Evolutionary conservation across 2,329 filamentous ascomycete genomes (phyloP).

Genomic region (Cryoendolithus antarcticus): DNA sequence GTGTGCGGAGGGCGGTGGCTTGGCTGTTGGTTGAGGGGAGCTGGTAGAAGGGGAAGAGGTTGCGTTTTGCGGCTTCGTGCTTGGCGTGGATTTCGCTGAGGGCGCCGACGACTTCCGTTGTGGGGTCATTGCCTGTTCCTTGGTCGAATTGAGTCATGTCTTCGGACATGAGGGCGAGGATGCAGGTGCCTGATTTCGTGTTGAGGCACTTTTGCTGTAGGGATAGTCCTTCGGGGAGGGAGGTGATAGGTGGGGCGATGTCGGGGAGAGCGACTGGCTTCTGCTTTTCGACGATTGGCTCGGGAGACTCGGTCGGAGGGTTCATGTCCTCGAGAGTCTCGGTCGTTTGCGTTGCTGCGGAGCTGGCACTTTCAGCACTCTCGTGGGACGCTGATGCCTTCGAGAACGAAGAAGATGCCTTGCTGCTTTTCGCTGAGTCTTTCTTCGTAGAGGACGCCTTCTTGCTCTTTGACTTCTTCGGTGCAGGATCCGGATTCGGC

Average conservation of each 20-base stretch:
- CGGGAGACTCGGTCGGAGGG: conserved; percentile 42
- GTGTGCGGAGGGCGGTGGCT: conserved; percentile 41
- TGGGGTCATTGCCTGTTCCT: conserved; percentile 31
- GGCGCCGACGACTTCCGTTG: conserved; percentile 36
- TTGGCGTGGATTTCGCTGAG: conserved; percentile 67
- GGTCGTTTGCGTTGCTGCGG: conserved; percentile 36
- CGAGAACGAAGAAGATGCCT: conserved; percentile 37
- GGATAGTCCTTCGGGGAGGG: conserved; percentile 50
- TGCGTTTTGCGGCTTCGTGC: conserved; percentile 51
- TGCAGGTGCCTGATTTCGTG: conserved; percentile 66
- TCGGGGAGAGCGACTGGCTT: conserved; percentile 41
- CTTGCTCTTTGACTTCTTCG: conserved; percentile 32
- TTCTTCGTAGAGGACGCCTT: conserved; percentile 34
- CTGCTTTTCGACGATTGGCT: conserved; percentile 36
- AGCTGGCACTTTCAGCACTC: conserved; percentile 35
- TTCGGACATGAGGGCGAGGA: conserved; percentile 59
- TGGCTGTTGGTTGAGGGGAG: conserved; percentile 53
- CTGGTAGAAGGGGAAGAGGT: conserved; percentile 73
- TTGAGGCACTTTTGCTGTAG: conserved; percentile 62
- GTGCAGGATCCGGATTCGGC: conserved; percentile 66
- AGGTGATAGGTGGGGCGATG: conserved; percentile 48
- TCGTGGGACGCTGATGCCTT: conserved; percentile 40
- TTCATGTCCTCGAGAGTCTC: conserved; percentile 37
- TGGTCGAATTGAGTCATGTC: too few species aligned
- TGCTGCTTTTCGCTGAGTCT: conserved; percentile 30